Percentiles rank a stretch among this genome's conserved stretches.
These are phyloP conservation scores for Gentiana macrophylla DNA, from an alignment of 257 asterid species.

Conservation along the genomic window DNA sequence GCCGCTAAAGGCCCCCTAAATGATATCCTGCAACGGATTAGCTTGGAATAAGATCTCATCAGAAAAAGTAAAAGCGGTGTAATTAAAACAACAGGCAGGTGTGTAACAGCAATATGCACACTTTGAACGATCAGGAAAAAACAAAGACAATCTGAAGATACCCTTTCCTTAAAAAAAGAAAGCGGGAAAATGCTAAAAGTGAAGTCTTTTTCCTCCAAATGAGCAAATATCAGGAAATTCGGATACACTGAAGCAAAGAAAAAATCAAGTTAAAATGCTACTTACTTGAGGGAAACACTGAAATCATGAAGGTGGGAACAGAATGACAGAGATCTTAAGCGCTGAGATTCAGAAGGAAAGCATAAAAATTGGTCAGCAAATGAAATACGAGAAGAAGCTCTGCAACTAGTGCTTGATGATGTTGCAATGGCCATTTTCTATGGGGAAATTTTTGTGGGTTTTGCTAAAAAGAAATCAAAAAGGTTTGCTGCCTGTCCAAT, in stretches of 20 bases:
- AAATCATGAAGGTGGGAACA: conserved; percentile 34
- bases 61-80: too few relatives aligned
- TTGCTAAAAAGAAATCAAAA: too few relatives aligned
- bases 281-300: conserved; percentile 34
- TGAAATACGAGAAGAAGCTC: conserved; percentile 7
- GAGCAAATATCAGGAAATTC: background rate
- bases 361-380: conserved; percentile 8
- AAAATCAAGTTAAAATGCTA: background rate
- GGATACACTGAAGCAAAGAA: background rate
- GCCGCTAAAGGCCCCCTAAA: too few relatives aligned
- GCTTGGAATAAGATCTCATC: too few relatives aligned
- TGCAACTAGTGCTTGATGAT: conserved; percentile 16
- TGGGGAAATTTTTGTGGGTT: conserved; percentile 2
- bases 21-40: too few relatives aligned
- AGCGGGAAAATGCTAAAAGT: background rate
- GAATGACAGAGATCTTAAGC: conserved; percentile 30
- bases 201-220: background rate
- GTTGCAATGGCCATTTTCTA: conserved; percentile 32
- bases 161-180: background rate
- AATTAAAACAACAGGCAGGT: too few relatives aligned
- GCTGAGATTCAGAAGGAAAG: conserved; percentile 13
- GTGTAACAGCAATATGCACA: too few relatives aligned
- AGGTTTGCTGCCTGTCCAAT: too few relatives aligned
- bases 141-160: background rate
- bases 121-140: background rate